Evolutionary conservation across 176 grass and related monocot genomes (phyloP).

Genomic region (Oryza australiensis): DNA sequence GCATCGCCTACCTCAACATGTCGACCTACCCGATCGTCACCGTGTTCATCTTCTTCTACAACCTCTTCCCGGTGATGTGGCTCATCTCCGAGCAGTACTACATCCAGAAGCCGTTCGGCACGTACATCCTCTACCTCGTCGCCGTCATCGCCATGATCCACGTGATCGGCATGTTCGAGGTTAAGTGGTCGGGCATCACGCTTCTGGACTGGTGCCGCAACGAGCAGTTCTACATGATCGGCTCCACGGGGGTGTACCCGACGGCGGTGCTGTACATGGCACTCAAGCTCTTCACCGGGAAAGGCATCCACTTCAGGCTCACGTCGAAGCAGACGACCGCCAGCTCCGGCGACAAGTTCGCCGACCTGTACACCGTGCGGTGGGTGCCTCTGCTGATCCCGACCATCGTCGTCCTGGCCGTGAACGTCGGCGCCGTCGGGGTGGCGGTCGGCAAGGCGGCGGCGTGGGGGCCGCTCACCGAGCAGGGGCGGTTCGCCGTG

Average conservation of each 20-base stretch:
- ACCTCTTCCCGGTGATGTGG: slow-evolving; percentile 51
- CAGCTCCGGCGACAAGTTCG: slow-evolving; percentile 39
- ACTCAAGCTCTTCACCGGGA: slow-evolving; percentile 45
- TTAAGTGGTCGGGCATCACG: slow-evolving; percentile 45
- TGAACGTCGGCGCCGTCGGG: slow-evolving; percentile 40
- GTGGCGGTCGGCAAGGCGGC: slow-evolving; percentile 37
- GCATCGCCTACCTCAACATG: slow-evolving; percentile 50
- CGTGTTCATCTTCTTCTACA: slow-evolving; percentile 49
- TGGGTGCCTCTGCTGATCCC: slow-evolving; percentile 47
- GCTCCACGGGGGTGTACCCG: slow-evolving; percentile 43
- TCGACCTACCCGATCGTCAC: slow-evolving; percentile 48
- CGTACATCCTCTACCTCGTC: slow-evolving; percentile 35
- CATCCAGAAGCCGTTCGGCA: slow-evolving; percentile 45
- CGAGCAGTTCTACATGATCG: slow-evolving; percentile 61
- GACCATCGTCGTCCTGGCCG: slow-evolving; percentile 16
- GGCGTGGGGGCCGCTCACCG: slow-evolving; percentile 15
- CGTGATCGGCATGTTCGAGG: slow-evolving; percentile 49
- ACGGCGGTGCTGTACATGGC: slow-evolving; percentile 52
- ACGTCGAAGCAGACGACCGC: slow-evolving; percentile 52
- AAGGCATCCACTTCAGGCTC: slow-evolving; percentile 48
- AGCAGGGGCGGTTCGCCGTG: slow-evolving; percentile 22
- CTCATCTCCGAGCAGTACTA: slow-evolving; percentile 42
- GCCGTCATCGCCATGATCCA: slow-evolving; percentile 35
- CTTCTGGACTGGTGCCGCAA: slow-evolving; percentile 55
- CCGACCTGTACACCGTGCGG: slow-evolving; percentile 40